Conservation (phyloP, 73 alveolate species). For the Urostyla sp. region DNA sequence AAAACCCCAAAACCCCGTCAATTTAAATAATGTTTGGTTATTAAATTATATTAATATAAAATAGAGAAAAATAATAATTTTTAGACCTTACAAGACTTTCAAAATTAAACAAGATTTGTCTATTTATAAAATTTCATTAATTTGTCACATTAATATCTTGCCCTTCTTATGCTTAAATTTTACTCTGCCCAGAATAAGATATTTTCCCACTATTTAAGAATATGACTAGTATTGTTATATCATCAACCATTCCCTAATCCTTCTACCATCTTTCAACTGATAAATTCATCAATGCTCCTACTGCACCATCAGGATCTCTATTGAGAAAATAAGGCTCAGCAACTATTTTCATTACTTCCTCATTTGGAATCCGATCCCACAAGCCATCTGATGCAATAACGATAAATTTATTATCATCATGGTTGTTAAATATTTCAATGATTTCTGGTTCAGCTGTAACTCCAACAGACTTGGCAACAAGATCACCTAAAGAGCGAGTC, state of each 20-base stretch:
- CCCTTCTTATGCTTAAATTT: too few species aligned
- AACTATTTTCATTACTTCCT: conserved; percentile 28
- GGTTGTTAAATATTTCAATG: background rate
- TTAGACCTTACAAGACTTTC: background rate
- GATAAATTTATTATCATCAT: conserved; percentile 28
- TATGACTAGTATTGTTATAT: conserved; percentile 56
- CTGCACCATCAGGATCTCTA: conserved; percentile 73
- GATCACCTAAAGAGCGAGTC: conserved; percentile 72
- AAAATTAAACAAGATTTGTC: background rate
- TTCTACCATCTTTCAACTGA: conserved; percentile 65
- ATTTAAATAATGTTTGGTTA: too few species aligned
- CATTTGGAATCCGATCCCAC: conserved; percentile 66
- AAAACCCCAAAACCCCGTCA: background rate
- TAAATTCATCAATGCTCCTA: conserved; percentile 9
- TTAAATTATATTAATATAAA: too few species aligned
- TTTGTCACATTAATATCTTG: too few species aligned
- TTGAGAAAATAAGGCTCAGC: conserved; percentile 59
- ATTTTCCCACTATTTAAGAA: conserved; percentile 30
- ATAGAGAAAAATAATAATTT: too few species aligned
- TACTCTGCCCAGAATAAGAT: too few species aligned
- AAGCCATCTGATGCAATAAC: conserved; percentile 75
- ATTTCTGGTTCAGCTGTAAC: conserved; percentile 62
- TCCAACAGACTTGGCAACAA: conserved; percentile 68
- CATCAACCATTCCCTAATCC: conserved; percentile 66
- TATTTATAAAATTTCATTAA: too few species aligned